Percentiles rank a stretch among this genome's conserved stretches.
Conservation (phyloP, 2,329 filamentous ascomycete species). For the Diplocarpon rosae region DNA sequence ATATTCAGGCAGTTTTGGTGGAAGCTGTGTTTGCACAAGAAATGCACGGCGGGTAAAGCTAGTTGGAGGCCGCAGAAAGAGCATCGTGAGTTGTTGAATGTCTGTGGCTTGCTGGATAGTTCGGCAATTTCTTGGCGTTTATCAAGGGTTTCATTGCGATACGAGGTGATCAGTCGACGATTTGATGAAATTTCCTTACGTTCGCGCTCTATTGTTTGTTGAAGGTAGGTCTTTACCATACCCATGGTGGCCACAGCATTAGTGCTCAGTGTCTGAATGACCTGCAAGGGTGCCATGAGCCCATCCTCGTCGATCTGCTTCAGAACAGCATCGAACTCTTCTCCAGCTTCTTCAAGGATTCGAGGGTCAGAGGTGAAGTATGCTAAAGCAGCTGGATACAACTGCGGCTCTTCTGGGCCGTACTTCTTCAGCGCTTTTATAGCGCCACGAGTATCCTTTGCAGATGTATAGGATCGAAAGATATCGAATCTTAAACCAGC, state of each 20-base stretch:
- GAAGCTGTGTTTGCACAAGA: slow-evolving; percentile 94
- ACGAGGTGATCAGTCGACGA: slow-evolving; percentile 68
- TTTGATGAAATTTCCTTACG: slow-evolving; percentile 75
- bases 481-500: slow-evolving; percentile 89
- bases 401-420: slow-evolving; percentile 76
- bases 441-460: slow-evolving; percentile 81
- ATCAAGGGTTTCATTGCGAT: slow-evolving; percentile 70
- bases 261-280: slow-evolving; percentile 78
- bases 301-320: slow-evolving; percentile 81
- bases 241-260: slow-evolving; percentile 90
- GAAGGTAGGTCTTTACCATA: slow-evolving; percentile 88
- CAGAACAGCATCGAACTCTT: slow-evolving; percentile 71
- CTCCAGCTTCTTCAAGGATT: slow-evolving; percentile 76
- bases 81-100: slow-evolving; percentile 86
- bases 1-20: slow-evolving; percentile 79
- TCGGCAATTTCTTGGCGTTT: slow-evolving; percentile 72
- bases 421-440: slow-evolving; percentile 88
- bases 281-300: slow-evolving; percentile 90
- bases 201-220: slow-evolving; percentile 80
- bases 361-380: slow-evolving; percentile 83
- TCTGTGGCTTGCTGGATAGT: slow-evolving; percentile 66
- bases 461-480: slow-evolving; percentile 88
- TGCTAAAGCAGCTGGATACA: slow-evolving; percentile 84
- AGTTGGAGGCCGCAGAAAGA: slow-evolving; percentile 62
- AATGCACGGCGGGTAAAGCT: slow-evolving; percentile 86